Evolutionary conservation across 768 basidiomycete species (phyloP), one percentile per base, ranked within the genome.

Genomic region (Basidioascus undulatus): DNA sequence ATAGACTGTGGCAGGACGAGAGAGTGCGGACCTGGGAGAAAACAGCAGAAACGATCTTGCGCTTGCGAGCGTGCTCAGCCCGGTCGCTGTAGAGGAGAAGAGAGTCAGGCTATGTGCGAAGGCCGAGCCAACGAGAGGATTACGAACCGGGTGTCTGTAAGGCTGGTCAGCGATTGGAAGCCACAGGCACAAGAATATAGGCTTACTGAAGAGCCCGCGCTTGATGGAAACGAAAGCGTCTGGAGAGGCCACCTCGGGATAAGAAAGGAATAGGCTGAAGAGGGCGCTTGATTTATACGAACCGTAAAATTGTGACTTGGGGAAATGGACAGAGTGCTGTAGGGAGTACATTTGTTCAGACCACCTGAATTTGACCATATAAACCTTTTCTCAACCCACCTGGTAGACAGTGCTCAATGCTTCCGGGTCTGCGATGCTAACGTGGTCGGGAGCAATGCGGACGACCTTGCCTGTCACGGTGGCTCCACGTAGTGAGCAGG

Each of bases 41-140:
- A 47, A 54, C 21, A 41, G 34, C 40, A 1, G 79, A 74, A 35
- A 89, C 69, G 45, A 92, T 79, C 61, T 89, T 89, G 61, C 82
- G 73, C 60, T 86, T 89, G 32, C 83, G 71, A 6, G 78, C 66
- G 54, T 89, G 83, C 43, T 82, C 77, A 6, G 58, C 53, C 25
- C 80, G 70, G 51, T 76, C 69, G 34, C 80, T 71, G 15, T 76
- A 77, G 56, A 74, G 79, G 67, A 81, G 80, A 23, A 81, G 60
- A 1, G 76, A 75, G 45, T 51, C 33, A 12, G 21, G 7, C 16
- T 16, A 20, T 21, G 9, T 15, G n/a, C 33, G 19, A 19, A 12
- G 15, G 38, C 45, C 15, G 48, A 40, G 45, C 50, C 44, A 23
- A 3, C n/a, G 32, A 13, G 9, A 8, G n/a, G 5, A 4, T 3